phyloP scores from a whole-genome alignment of 2,329 filamentous ascomycete species.

The Fusarium tuaranense region DNA sequence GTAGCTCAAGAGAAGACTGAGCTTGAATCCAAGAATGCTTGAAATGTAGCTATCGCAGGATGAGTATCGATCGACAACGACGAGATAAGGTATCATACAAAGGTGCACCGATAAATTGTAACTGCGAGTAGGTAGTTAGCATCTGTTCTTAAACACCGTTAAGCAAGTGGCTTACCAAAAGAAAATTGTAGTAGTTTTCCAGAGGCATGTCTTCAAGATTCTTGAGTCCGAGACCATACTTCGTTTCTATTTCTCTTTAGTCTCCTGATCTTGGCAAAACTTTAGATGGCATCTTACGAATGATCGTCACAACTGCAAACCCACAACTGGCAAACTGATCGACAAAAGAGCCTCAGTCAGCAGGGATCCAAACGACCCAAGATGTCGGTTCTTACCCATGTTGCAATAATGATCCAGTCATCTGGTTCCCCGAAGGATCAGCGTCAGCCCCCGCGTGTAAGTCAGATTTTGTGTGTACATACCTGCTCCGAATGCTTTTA shows the following conservation, averaged over 20 bases:
- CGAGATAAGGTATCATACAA: constrained; percentile 47
- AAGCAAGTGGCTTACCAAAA: constrained; percentile 38
- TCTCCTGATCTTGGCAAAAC: neutral
- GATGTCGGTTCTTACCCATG: constrained; percentile 23
- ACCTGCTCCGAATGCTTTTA: constrained; percentile 33
- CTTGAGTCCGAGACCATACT: constrained; percentile 56
- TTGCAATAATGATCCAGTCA: constrained; percentile 33
- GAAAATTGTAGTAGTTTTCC: constrained; percentile 54
- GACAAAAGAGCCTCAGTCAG: neutral
- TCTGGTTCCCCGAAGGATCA: constrained; percentile 10
- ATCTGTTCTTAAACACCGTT: neutral
- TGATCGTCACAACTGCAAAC: constrained; percentile 49
- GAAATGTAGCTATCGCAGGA: constrained; percentile 51
- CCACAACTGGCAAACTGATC: constrained; percentile 47
- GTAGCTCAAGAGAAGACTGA: constrained; percentile 58
- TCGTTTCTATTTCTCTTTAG: constrained; percentile 51
- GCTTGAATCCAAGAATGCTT: constrained; percentile 60
- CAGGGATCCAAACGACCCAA: neutral
- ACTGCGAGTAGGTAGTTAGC: constrained; percentile 9
- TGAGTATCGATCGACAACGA: neutral
- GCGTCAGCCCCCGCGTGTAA: neutral
- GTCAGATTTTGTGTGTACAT: neutral
- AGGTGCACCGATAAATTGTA: constrained; percentile 57
- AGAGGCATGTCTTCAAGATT: constrained; percentile 51
- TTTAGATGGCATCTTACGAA: constrained; percentile 47